Percentiles rank a stretch among this genome's conserved stretches.
Evolutionary conservation across 1,284 basidiomycete genomes (phyloP).

Genomic region (Anthracocystis panici-leucophaei): DNA sequence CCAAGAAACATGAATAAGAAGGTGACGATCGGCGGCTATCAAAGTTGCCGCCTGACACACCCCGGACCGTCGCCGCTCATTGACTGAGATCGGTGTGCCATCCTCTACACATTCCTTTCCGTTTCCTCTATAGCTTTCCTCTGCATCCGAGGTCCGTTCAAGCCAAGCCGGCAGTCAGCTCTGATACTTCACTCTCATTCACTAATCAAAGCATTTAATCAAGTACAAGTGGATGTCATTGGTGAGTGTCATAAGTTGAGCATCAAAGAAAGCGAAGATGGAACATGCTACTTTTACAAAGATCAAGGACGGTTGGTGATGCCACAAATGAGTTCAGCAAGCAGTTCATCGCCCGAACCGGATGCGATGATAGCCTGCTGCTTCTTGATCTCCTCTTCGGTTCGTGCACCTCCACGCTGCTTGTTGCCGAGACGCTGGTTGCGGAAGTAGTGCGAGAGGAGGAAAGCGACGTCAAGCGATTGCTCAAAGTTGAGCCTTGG

Average conservation of each 20-base stretch:
- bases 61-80: no score
- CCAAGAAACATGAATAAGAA: no score
- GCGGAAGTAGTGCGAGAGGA: slow-evolving; percentile 62
- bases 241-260: neutral
- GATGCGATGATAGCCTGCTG: slow-evolving; percentile 48
- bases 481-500: slow-evolving; percentile 74
- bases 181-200: neutral
- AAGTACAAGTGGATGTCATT: neutral
- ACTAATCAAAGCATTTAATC: neutral
- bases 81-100: neutral
- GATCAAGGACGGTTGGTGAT: slow-evolving; percentile 39
- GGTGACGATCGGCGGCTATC: no score
- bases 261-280: neutral
- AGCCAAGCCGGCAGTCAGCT: neutral
- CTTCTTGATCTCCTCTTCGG: slow-evolving; percentile 43
- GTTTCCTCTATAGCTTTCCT: neutral
- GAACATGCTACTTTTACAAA: neutral
- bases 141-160: neutral
- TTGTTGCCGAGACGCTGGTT: slow-evolving; percentile 50
- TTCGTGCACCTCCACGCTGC: slow-evolving; percentile 8
- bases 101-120: neutral
- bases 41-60: no score
- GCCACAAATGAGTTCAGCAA: slow-evolving; percentile 47
- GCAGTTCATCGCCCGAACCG: slow-evolving; percentile 46
- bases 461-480: slow-evolving; percentile 70